A percentile compares a stretch with the other conserved stretches of the same genome.
Conservation (phyloP, 2,329 filamentous ascomycete species). For the Pseudogymnoascus sp. region DNA sequence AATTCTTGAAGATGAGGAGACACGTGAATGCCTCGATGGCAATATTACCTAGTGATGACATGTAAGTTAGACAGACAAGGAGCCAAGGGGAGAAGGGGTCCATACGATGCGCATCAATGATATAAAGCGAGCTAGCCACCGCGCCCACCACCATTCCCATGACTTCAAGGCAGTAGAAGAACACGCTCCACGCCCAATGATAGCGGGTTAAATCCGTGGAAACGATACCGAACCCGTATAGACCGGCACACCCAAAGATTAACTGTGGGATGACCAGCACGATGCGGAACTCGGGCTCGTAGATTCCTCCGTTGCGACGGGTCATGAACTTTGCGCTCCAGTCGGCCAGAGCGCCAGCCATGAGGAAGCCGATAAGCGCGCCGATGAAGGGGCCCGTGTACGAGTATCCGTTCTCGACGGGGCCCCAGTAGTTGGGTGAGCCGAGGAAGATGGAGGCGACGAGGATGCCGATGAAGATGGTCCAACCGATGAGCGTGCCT, state of each 20-base stretch:
- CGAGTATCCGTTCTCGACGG: slow-evolving; percentile 75
- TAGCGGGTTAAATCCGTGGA: slow-evolving; percentile 55
- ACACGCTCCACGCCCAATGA: slow-evolving; percentile 59
- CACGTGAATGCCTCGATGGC: slow-evolving; percentile 84
- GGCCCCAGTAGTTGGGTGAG: slow-evolving; percentile 71
- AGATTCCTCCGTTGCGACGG: slow-evolving; percentile 66
- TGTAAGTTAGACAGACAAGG: background rate
- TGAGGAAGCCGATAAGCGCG: slow-evolving; percentile 64
- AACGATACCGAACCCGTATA: slow-evolving; percentile 79
- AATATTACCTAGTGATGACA: slow-evolving; percentile 53
- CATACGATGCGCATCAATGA: slow-evolving; percentile 85
- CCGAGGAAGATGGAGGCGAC: slow-evolving; percentile 75
- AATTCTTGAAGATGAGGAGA: slow-evolving; percentile 87
- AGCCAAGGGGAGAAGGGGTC: slow-evolving; percentile 18
- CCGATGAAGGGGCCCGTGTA: slow-evolving; percentile 83
- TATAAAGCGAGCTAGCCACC: slow-evolving; percentile 76
- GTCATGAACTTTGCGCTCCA: slow-evolving; percentile 63
- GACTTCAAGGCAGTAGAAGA: slow-evolving; percentile 78
- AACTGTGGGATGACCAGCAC: slow-evolving; percentile 76
- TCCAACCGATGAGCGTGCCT: slow-evolving; percentile 90
- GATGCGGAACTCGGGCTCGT: slow-evolving; percentile 87
- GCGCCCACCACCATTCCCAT: slow-evolving; percentile 88
- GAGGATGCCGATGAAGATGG: slow-evolving; percentile 81
- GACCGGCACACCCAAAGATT: slow-evolving; percentile 64
- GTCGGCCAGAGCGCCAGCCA: slow-evolving; percentile 71